phyloP scores from a whole-genome alignment of 2,329 filamentous ascomycete genomes.

The Nigrospora osmanthi region DNA sequence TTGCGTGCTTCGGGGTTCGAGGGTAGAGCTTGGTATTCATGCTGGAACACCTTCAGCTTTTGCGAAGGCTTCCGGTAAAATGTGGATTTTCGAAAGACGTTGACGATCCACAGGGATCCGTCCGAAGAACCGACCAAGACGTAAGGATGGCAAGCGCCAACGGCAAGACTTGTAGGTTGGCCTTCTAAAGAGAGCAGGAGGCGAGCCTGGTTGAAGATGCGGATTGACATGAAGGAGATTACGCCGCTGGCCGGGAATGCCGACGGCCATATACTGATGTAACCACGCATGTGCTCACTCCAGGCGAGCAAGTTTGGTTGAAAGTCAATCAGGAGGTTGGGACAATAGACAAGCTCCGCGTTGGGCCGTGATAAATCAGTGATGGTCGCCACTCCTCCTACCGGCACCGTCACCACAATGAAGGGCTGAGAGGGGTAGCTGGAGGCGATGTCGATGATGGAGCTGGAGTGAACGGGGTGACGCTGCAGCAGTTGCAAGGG shows the following conservation, averaged over 20 bases:
- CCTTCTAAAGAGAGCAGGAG: slow-evolving; percentile 43
- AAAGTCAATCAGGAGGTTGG: slow-evolving; percentile 40
- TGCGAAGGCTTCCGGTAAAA: slow-evolving; percentile 29
- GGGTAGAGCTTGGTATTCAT: slow-evolving; percentile 38
- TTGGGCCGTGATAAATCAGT: slow-evolving; percentile 45
- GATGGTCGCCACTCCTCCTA: slow-evolving; percentile 44
- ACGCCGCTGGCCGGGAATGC: slow-evolving; percentile 44
- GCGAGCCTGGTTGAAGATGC: slow-evolving; percentile 44
- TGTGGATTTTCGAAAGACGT: slow-evolving; percentile 34
- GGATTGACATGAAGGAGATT: slow-evolving; percentile 43
- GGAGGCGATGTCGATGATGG: slow-evolving; percentile 45
- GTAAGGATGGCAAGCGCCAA: slow-evolving; percentile 44
- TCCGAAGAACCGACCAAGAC: slow-evolving; percentile 45
- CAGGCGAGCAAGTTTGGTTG: slow-evolving; percentile 46
- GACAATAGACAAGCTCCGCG: slow-evolving; percentile 44
- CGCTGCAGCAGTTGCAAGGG: slow-evolving; percentile 41
- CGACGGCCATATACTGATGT: slow-evolving; percentile 43
- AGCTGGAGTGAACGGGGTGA: slow-evolving; percentile 43
- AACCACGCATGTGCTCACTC: slow-evolving; percentile 48
- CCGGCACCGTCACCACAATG: slow-evolving; percentile 44
- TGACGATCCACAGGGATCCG: slow-evolving; percentile 43
- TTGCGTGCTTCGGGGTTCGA: slow-evolving; percentile 11
- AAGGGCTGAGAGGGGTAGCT: slow-evolving; percentile 50
- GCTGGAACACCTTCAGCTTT: slow-evolving; percentile 41
- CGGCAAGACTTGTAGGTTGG: slow-evolving; percentile 40